Conservation (phyloP, 441 rosid species). For the Daphne laureola region DNA sequence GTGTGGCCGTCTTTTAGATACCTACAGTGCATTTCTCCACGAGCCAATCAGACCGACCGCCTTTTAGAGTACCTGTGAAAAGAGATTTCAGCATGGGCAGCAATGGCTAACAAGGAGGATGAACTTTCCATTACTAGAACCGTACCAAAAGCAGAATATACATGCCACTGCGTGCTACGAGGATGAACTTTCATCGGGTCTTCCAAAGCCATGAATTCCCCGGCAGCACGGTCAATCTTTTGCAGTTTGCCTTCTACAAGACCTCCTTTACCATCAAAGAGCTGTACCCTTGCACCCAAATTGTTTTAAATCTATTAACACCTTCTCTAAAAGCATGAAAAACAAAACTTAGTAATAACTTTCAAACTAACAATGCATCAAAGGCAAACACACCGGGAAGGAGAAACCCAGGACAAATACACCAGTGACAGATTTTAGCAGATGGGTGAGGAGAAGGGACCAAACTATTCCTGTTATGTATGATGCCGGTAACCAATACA, state of each 20-base stretch:
- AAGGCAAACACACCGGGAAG: no score
- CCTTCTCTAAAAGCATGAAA: not conserved
- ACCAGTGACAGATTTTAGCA: no score
- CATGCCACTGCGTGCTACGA: constrained; percentile 59
- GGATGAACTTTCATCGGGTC: constrained; percentile 43
- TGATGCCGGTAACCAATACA: no score
- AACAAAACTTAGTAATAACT: not conserved
- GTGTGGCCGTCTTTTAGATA: constrained; percentile 4
- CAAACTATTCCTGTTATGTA: no score
- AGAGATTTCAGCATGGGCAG: not conserved
- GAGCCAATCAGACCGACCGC: constrained; percentile 92
- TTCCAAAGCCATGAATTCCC: constrained; percentile 58
- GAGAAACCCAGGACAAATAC: no score
- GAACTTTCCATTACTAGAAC: not conserved
- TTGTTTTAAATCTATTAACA: constrained; percentile 1
- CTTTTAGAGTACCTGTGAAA: constrained; percentile 61
- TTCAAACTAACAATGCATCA: no score
- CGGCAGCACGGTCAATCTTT: constrained; percentile 46
- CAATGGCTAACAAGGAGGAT: not conserved
- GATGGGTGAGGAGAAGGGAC: no score
- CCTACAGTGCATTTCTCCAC: constrained; percentile 86
- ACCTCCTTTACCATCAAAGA: constrained; percentile 87
- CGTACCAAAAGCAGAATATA: constrained; percentile 84
- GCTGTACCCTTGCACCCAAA: constrained; percentile 63
- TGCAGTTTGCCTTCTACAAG: constrained; percentile 58